Conservation (phyloP, 805 yeast genomes). For the Priceomyces melissophilus region DNA sequence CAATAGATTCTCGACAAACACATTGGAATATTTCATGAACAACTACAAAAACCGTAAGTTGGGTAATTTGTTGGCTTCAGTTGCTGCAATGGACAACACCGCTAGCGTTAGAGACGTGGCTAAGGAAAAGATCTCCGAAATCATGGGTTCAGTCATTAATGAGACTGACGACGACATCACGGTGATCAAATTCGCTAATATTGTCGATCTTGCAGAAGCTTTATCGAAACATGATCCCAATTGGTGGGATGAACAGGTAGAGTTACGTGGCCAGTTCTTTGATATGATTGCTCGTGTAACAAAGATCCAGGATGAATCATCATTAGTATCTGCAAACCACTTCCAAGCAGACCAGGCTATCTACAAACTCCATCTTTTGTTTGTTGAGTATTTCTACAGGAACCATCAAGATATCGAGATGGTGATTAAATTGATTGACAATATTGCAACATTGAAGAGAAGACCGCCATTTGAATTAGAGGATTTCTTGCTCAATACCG, state of each 20-base stretch:
- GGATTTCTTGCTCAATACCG: slow-evolving; percentile 52
- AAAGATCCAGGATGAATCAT: slow-evolving; percentile 35
- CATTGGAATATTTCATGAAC: slow-evolving; percentile 64
- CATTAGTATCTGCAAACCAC: slow-evolving; percentile 56
- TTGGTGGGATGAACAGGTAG: slow-evolving; percentile 58
- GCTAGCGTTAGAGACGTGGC: slow-evolving; percentile 54
- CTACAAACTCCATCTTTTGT: slow-evolving; percentile 50
- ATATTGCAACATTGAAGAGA: slow-evolving; percentile 43
- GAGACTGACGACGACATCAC: slow-evolving; percentile 53
- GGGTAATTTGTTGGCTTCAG: slow-evolving; percentile 66
- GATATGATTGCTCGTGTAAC: slow-evolving; percentile 43
- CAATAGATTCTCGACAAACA: slow-evolving; percentile 75
- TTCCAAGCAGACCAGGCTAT: slow-evolving; percentile 72
- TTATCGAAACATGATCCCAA: slow-evolving; percentile 46
- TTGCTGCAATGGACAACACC: slow-evolving; percentile 55
- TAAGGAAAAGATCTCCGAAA: slow-evolving; percentile 47
- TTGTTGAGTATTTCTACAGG: slow-evolving; percentile 25
- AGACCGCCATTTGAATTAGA: slow-evolving; percentile 47
- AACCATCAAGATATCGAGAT: slow-evolving; percentile 24
- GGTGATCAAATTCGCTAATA: slow-evolving; percentile 66
- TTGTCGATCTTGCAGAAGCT: slow-evolving; percentile 61
- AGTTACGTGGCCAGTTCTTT: slow-evolving; percentile 41
- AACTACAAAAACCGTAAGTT: slow-evolving; percentile 61
- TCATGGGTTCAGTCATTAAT: slow-evolving; percentile 45
- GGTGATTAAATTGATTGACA: slow-evolving; percentile 29